These are phyloP conservation scores for Colletotrichum kahawae DNA, from an alignment of 2,329 filamentous ascomycete genomes.

Conservation along the genomic window DNA sequence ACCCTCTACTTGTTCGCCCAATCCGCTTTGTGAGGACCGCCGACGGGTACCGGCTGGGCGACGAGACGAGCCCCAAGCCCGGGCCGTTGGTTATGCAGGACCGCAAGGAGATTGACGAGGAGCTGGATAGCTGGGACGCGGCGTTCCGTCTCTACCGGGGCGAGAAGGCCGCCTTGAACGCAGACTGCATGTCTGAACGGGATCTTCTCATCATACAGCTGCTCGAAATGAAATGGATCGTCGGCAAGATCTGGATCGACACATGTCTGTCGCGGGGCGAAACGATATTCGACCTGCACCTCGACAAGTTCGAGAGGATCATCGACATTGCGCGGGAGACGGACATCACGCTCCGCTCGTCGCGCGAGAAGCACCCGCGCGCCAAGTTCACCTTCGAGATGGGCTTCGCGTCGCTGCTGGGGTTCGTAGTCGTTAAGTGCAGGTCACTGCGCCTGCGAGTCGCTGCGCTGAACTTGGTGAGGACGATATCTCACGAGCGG, in stretches of 20 bases:
- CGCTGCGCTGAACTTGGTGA: slow-evolving; percentile 36
- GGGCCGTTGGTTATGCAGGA: slow-evolving; percentile 25
- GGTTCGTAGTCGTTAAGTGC: slow-evolving; percentile 43
- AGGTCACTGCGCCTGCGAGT: slow-evolving; percentile 40
- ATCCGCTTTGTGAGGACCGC: slow-evolving; percentile 33
- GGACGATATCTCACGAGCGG: slow-evolving; percentile 29
- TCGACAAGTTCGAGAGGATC: slow-evolving; percentile 34
- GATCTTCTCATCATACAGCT: slow-evolving; percentile 14
- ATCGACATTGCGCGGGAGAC: slow-evolving; percentile 29
- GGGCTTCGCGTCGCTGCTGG: slow-evolving; percentile 42
- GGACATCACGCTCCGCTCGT: background rate
- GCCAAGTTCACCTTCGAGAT: slow-evolving; percentile 46
- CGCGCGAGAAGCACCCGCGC: background rate
- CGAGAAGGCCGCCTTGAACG: background rate
- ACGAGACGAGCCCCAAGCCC: background rate
- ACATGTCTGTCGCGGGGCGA: slow-evolving; percentile 35
- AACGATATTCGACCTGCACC: slow-evolving; percentile 36
- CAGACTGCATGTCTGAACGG: background rate
- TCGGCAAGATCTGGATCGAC: slow-evolving; percentile 37
- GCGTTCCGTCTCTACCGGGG: slow-evolving; percentile 26
- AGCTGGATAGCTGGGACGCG: slow-evolving; percentile 33
- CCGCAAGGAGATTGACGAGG: slow-evolving; percentile 23
- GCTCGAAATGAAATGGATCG: slow-evolving; percentile 34
- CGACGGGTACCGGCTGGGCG: slow-evolving; percentile 31
- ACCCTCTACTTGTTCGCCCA: slow-evolving; percentile 29